Percentiles rank a stretch among this genome's conserved stretches.
Evolutionary conservation across 108 stramenopile genomes (phyloP).

Genomic region (Mediolabrus comicus): DNA sequence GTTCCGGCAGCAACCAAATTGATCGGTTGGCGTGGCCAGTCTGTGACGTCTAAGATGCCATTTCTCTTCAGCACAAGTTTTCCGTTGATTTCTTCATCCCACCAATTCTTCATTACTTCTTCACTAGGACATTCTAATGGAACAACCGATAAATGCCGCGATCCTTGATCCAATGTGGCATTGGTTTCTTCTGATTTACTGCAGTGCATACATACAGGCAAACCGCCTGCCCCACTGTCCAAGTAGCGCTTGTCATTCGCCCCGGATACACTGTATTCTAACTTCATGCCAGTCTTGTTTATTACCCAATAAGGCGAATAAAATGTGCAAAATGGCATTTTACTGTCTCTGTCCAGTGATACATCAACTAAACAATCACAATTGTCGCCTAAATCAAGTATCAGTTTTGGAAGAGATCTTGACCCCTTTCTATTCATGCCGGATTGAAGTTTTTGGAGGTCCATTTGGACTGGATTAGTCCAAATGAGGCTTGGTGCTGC

Average conservation of each 20-base stretch:
- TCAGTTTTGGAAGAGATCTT: constrained; percentile 11
- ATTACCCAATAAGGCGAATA: constrained; percentile 40
- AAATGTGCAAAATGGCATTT: constrained; percentile 34
- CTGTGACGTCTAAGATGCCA: neutral
- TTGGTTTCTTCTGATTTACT: constrained; percentile 16
- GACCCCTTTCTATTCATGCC: constrained; percentile 34
- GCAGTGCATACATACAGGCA: constrained; percentile 29
- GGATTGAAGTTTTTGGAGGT: constrained; percentile 21
- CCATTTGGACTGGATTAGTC: constrained; percentile 29
- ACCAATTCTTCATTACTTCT: constrained; percentile 8
- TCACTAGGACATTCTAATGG: constrained; percentile 22
- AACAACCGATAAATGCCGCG: constrained; percentile 18
- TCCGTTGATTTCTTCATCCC: constrained; percentile 26
- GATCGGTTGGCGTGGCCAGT: constrained; percentile 14
- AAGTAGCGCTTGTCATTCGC: constrained; percentile 7
- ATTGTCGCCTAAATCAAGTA: constrained; percentile 29
- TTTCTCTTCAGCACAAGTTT: constrained; percentile 20
- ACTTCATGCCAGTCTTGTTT: constrained; percentile 40
- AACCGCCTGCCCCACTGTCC: constrained; percentile 28
- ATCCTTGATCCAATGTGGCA: neutral
- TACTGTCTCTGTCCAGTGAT: constrained; percentile 22
- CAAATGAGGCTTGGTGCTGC: constrained; percentile 9
- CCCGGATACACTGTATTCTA: constrained; percentile 11
- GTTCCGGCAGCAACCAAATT: constrained; percentile 22
- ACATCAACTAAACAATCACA: constrained; percentile 18